Evolutionary conservation across 2,329 filamentous ascomycete genomes (phyloP), one percentile per base, ranked within the genome.

Genomic region (Aspergillus glaucus): DNA sequence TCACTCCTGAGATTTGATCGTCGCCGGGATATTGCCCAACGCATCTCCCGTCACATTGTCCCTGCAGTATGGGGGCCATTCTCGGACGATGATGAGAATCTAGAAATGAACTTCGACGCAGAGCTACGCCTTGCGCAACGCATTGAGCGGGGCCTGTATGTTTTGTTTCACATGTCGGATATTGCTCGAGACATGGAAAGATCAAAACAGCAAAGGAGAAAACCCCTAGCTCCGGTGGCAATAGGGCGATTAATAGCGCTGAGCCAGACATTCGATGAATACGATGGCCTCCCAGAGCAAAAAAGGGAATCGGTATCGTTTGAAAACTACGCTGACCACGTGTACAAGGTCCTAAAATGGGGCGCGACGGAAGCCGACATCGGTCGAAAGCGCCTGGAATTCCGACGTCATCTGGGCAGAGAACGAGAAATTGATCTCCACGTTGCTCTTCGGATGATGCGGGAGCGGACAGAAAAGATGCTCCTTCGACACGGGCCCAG

Each of bases 91-190:
- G 53, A 58, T 6, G 59, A 55, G 9, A 50, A 46, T 26, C 41
- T 46, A 4, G 57, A 62, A 41, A 59, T 62, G 60, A 52, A 62
- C 26, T 54, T 58, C 30, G 55, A 60, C 4, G 60, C 60, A n/a
- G 60, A 63, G 32, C 36, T 60, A 15, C 50, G 47, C 34, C 58
- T 63, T 22, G 52, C 57, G 22, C 52, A 56, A 43, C 57, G 58
- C 14, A 46, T 63, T 26, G 59, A 62, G 45, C 52, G 58, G n/a
- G 61, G 61, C 4, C 37, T 63, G 4, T 57, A 59, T 36, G 61
- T 62, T 21, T 56, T 62, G 28, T 62, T 63, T 44, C 61, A 63
- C 42, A 62, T 63, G 56, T 51, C 60, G 12, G 61, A 63, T 32
- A 60, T 61, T n/a, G 55, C 54, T 9, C 51, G 51, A 7, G 54